Evolutionary conservation across 108 stramenopile genomes (phyloP), one percentile per base, ranked within the genome.

Genomic region (Discostella stelligeroides): DNA sequence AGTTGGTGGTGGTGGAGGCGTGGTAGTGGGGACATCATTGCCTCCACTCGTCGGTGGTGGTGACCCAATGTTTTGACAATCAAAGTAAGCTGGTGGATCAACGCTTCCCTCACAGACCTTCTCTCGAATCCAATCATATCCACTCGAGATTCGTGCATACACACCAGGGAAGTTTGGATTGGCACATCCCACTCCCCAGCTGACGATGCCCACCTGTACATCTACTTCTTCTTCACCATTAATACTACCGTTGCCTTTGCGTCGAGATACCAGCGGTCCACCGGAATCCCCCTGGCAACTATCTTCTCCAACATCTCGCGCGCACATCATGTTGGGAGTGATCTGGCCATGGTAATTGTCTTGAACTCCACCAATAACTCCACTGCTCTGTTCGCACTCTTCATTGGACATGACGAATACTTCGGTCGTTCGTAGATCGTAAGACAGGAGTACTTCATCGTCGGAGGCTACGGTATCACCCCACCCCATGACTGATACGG

Each of bases 161-260:
- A 87, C 84, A 17, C 86, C 86, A n/a, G 80, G 80, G 14, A 81
- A 81, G 38, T 58, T 29, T 7, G 30, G 21, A 54, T 70, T 56
- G 14, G 78, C 85, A 42, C 85, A 85, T 34, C 70, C 65, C 7
- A 66, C 47, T 3, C 85, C 85, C 83, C 85, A 86, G n/a, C 71
- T 73, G 10, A 81, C 72, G 20, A 84, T 68, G 8, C 82, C 85
- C 9, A 86, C 85, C 20, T 73, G 71, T 55, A 78, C 41, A 59
- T 81, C 40, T 1, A 20, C 18, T 0, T 28, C 28, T 17, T n/a
- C n/a, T n/a, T 47, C 46, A 7, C 15, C 13, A 7, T 2, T 29
- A 29, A 15, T 12, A 15, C 60, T 30, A 13, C 28, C 27, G 66
- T 30, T 43, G n/a, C n/a, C n/a, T n/a, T n/a, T n/a, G 10, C 23